Evolutionary conservation across 495 filamentous ascomycete genomes (phyloP).

Genomic region (Sphaerosporella brunnea): DNA sequence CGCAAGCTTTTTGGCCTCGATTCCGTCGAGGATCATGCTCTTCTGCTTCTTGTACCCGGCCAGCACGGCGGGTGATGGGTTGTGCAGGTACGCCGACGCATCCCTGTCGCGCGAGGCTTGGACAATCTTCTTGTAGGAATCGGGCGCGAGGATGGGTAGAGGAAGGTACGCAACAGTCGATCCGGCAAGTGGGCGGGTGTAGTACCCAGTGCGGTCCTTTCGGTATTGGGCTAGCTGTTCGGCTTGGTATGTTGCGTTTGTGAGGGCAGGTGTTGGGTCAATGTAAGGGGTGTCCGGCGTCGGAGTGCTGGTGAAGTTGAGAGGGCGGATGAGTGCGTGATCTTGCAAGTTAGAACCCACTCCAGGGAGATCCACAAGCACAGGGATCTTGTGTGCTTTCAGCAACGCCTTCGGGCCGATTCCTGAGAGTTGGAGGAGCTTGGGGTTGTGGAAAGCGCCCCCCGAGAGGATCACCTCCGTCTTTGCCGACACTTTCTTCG

Average conservation of each 20-base stretch:
- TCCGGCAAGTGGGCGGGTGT: slow-evolving; percentile 23
- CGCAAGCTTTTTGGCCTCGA: slow-evolving; percentile 11
- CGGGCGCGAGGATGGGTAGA: not conserved
- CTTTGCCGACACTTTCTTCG: slow-evolving; percentile 24
- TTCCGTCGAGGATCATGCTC: slow-evolving; percentile 13
- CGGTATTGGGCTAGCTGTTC: slow-evolving; percentile 29
- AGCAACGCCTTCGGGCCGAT: slow-evolving; percentile 33
- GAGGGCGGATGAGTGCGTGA: slow-evolving; percentile 18
- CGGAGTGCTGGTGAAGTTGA: slow-evolving; percentile 7
- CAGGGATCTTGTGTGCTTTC: slow-evolving; percentile 27
- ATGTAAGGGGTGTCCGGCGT: not conserved
- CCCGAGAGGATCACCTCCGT: slow-evolving; percentile 40
- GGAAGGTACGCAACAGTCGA: slow-evolving; percentile 28
- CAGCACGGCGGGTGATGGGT: slow-evolving; percentile 27
- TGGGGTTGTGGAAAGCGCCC: slow-evolving; percentile 37
- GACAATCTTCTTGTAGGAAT: not conserved
- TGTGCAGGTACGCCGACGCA: slow-evolving; percentile 21
- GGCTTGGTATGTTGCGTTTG: slow-evolving; percentile 28
- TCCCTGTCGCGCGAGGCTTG: slow-evolving; percentile 7
- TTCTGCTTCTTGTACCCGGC: slow-evolving; percentile 27
- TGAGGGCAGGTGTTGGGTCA: not conserved
- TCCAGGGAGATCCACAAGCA: slow-evolving; percentile 32
- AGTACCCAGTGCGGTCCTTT: slow-evolving; percentile 22
- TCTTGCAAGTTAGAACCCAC: slow-evolving; percentile 42
- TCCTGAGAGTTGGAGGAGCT: slow-evolving; percentile 36